A percentile compares a stretch with the other conserved stretches of the same genome.
Conservation (phyloP, 768 basidiomycete species). For the Suillus luteus region DNA sequence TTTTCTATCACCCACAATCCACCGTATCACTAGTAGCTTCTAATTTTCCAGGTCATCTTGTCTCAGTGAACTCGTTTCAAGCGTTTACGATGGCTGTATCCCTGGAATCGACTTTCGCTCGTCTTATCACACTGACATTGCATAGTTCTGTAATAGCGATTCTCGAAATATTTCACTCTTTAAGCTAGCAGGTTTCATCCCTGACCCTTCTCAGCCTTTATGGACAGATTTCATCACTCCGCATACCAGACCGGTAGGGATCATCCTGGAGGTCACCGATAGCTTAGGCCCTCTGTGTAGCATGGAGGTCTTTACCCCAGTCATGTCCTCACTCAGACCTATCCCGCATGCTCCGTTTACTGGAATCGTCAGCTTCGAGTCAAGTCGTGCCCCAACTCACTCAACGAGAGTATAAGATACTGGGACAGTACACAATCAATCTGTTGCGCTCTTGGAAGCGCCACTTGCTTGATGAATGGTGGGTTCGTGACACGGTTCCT, state of each 20-base stretch:
- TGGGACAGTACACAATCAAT: neutral
- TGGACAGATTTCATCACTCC: neutral
- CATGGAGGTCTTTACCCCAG: neutral
- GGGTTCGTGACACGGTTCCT: neutral
- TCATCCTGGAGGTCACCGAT: neutral
- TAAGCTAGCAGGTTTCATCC: neutral
- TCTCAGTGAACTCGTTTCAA: neutral
- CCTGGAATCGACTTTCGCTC: neutral
- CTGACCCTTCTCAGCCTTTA: neutral
- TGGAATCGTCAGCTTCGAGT: neutral
- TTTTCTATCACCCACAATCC: too few species aligned
- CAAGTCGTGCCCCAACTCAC: neutral
- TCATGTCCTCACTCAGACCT: neutral
- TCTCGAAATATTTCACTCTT: neutral
- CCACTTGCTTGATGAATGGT: neutral
- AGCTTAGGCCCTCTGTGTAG: neutral
- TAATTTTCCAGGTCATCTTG: neutral
- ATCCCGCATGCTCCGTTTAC: neutral
- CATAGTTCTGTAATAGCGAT: neutral
- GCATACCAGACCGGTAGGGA: neutral
- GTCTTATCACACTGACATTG: neutral
- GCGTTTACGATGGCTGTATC: neutral
- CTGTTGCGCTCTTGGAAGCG: neutral
- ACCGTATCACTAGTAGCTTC: neutral
- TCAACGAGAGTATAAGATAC: neutral